Conservation (phyloP, 768 basidiomycete genomes). For the Termitomyces sp. region DNA sequence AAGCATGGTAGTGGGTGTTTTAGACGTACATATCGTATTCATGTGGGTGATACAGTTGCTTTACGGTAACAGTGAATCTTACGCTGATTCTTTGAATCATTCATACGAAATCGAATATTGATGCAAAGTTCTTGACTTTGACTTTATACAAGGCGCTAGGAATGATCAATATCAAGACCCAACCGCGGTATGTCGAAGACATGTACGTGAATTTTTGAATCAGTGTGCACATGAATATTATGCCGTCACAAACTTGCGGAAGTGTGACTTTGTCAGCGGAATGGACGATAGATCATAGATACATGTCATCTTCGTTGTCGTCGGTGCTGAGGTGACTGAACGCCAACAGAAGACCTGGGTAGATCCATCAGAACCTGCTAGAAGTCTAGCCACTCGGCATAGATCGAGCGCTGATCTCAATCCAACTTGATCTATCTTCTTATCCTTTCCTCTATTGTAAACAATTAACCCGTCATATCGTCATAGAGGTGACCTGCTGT, state of each 20-base stretch:
- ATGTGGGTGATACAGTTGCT: background rate
- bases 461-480: background rate
- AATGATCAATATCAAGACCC: background rate
- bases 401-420: background rate
- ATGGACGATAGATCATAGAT: too few relatives aligned
- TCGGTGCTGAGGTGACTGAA: background rate
- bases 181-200: background rate
- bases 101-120: background rate
- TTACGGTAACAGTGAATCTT: background rate
- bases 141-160: too few relatives aligned
- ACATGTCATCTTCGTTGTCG: background rate
- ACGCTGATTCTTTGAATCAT: background rate
- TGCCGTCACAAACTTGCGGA: too few relatives aligned
- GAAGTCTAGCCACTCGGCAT: too few relatives aligned
- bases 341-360: background rate
- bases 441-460: background rate
- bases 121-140: background rate
- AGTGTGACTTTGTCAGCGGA: too few relatives aligned
- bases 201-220: background rate
- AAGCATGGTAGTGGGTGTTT: too few relatives aligned
- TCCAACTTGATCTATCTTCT: background rate
- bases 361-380: too few relatives aligned
- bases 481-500: conserved; percentile 3
- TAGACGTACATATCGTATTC: too few relatives aligned
- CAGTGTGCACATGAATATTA: background rate